Conservation (phyloP, 2,329 filamentous ascomycete species). For the Epichloe amarillans region DNA sequence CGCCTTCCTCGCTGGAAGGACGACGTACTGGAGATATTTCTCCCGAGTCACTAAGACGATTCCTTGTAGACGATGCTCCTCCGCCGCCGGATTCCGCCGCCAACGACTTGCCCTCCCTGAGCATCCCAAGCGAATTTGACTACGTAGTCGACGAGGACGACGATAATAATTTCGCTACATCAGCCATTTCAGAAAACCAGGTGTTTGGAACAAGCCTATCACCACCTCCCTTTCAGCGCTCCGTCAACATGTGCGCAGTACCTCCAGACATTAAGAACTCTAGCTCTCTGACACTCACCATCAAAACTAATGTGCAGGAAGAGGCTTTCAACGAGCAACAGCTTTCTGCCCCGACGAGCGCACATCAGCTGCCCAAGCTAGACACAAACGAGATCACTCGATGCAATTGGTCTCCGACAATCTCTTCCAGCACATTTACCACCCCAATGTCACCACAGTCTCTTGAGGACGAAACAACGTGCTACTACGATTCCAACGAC, state of each 20-base stretch:
- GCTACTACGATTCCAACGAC: slow-evolving; percentile 34
- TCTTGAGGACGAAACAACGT: slow-evolving; percentile 27
- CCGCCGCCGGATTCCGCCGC: slow-evolving; percentile 13
- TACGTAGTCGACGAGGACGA: slow-evolving; percentile 31
- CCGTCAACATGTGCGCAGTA: slow-evolving; percentile 14
- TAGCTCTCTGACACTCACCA: slow-evolving; percentile 14
- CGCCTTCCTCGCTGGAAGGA: slow-evolving; percentile 20
- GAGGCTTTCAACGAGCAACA: slow-evolving; percentile 8
- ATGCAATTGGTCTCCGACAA: slow-evolving; percentile 13
- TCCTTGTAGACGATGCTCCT: slow-evolving; percentile 33
- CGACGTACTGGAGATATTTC: slow-evolving; percentile 38
- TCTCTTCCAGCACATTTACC: slow-evolving; percentile 15
- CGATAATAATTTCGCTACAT: slow-evolving; percentile 49
- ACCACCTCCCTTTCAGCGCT: slow-evolving; percentile 36
- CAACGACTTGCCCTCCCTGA: slow-evolving; percentile 18
- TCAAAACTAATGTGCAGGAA: slow-evolving; percentile 8
- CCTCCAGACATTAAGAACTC: slow-evolving; percentile 9
- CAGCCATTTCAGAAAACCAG: slow-evolving; percentile 30
- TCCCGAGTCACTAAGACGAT: slow-evolving; percentile 39
- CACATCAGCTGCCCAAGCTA: slow-evolving; percentile 8
- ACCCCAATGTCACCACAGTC: slow-evolving; percentile 26
- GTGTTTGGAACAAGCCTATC: slow-evolving; percentile 35
- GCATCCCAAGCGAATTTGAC: slow-evolving; percentile 23
- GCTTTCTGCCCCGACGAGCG: slow-evolving; percentile 8
- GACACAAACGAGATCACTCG: slow-evolving; percentile 13